Percentiles rank a stretch among this genome's conserved stretches.
These are phyloP conservation scores for Pseudogymnoascus sp. DNA, from an alignment of 2,329 filamentous ascomycete genomes.

Conservation along the genomic window DNA sequence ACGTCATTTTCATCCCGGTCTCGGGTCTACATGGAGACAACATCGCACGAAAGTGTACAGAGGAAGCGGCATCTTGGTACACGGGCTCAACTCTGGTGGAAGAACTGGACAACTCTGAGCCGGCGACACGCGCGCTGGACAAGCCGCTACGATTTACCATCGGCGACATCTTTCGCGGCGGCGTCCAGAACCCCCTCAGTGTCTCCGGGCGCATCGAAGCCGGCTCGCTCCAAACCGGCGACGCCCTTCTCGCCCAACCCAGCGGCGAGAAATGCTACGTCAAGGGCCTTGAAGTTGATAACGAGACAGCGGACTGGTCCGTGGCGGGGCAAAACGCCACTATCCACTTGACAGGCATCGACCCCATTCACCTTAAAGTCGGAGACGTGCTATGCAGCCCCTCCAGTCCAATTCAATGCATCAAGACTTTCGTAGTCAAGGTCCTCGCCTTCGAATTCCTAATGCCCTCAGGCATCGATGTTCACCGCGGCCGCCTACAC, in stretches of 20 bases:
- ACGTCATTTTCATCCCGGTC: constrained; percentile 81
- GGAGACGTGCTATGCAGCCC: constrained; percentile 83
- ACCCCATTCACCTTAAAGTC: constrained; percentile 71
- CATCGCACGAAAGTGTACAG: constrained; percentile 55
- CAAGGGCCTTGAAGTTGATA: constrained; percentile 74
- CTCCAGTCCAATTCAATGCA: constrained; percentile 59
- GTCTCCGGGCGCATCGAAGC: constrained; percentile 81
- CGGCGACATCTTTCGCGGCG: constrained; percentile 75
- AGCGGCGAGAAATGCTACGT: constrained; percentile 74
- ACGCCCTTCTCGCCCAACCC: constrained; percentile 72
- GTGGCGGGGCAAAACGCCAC: constrained; percentile 86
- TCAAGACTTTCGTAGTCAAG: constrained; percentile 73
- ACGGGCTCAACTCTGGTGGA: constrained; percentile 70
- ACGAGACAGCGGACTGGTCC: constrained; percentile 72
- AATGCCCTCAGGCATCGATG: constrained; percentile 81
- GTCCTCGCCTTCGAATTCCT: constrained; percentile 85
- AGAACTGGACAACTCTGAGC: constrained; percentile 77
- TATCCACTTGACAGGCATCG: constrained; percentile 79
- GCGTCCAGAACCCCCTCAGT: constrained; percentile 73
- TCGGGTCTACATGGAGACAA: constrained; percentile 88
- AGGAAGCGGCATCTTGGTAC: constrained; percentile 68
- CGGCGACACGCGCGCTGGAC: constrained; percentile 62
- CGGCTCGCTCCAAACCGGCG: constrained; percentile 78
- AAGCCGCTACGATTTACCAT: constrained; percentile 83
- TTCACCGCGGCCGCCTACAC: constrained; percentile 80